These are phyloP conservation scores for Ceratocystis albifundus DNA, from an alignment of 2,329 filamentous ascomycete genomes.

Conservation along the genomic window DNA sequence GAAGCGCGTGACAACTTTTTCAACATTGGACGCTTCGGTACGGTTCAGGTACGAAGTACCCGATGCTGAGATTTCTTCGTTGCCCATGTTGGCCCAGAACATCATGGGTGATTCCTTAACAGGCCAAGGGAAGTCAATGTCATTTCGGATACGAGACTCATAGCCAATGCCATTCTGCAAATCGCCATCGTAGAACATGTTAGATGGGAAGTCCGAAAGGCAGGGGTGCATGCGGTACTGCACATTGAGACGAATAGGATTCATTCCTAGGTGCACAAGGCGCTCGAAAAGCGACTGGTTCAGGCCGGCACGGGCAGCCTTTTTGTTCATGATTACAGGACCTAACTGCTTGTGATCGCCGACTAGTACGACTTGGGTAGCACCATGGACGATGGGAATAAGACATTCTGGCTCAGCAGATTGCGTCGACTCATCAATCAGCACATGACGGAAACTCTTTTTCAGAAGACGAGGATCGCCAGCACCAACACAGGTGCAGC, in stretches of 20 bases:
- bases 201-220: slow-evolving; percentile 91
- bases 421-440: slow-evolving; percentile 97
- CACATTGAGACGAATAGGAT: slow-evolving; percentile 85
- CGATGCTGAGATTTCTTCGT: slow-evolving; percentile 94
- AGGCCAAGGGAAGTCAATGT: slow-evolving; percentile 98
- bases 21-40: slow-evolving; percentile 91
- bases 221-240: slow-evolving; percentile 99
- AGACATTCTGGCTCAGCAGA: slow-evolving; percentile 97
- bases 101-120: slow-evolving; percentile 94
- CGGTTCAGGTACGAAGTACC: slow-evolving; percentile 97
- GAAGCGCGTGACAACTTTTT: slow-evolving; percentile 96
- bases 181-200: slow-evolving; percentile 99
- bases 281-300: slow-evolving; percentile 99
- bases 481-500: slow-evolving; percentile 95
- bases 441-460: slow-evolving; percentile 94
- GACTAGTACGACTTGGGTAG: slow-evolving; percentile 97
- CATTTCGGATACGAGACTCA: slow-evolving; percentile 73
- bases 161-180: slow-evolving; percentile 93
- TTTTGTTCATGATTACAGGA: slow-evolving; percentile 99
- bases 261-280: slow-evolving; percentile 78
- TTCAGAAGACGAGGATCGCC: slow-evolving; percentile 91
- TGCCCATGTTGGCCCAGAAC: slow-evolving; percentile 98
- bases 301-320: slow-evolving; percentile 90
- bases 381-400: slow-evolving; percentile 92
- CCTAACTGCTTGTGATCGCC: slow-evolving; percentile 97